Percentiles rank a stretch among this genome's conserved stretches.
These are phyloP conservation scores for Oxyria digyna DNA, from an alignment of 148 eudicot genomes.

Conservation along the genomic window DNA sequence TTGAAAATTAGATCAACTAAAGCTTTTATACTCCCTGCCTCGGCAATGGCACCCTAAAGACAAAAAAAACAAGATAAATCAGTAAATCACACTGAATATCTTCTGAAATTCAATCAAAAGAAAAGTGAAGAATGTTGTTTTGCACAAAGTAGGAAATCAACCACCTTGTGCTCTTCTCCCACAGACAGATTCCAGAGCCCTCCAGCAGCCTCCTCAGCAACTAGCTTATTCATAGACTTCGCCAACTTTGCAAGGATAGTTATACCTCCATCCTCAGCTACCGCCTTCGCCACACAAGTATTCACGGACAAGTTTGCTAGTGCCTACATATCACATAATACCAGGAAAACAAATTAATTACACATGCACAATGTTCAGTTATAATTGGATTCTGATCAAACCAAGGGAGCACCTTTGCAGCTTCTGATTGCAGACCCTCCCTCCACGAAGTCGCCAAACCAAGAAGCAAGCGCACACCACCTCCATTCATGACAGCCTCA, in stretches of 20 bases:
- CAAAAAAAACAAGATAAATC: slow-evolving; percentile 4
- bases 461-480: slow-evolving; percentile 79
- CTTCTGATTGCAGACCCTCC: slow-evolving; percentile 90
- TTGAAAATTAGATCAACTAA: slow-evolving; percentile 86
- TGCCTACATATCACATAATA: slow-evolving; percentile 33
- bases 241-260: slow-evolving; percentile 68
- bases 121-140: not conserved
- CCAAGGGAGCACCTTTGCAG: slow-evolving; percentile 57
- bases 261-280: slow-evolving; percentile 93
- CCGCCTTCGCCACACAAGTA: slow-evolving; percentile 87
- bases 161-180: slow-evolving; percentile 98
- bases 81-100: not conserved
- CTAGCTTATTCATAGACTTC: slow-evolving; percentile 83
- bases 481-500: slow-evolving; percentile 83
- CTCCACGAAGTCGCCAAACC: slow-evolving; percentile 77
- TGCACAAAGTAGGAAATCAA: slow-evolving; percentile 9
- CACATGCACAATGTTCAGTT: not conserved
- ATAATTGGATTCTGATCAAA: slow-evolving; percentile 27
- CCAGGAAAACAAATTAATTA: not conserved
- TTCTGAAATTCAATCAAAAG: not conserved
- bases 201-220: slow-evolving; percentile 99
- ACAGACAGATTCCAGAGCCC: slow-evolving; percentile 98
- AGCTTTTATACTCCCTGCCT: slow-evolving; percentile 86
- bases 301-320: slow-evolving; percentile 96
- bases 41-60: slow-evolving; percentile 82